A percentile compares a stretch with the other conserved stretches of the same genome.
Evolutionary conservation across 2,329 filamentous ascomycete genomes (phyloP).

Genomic region (Bretziella fagacearum): DNA sequence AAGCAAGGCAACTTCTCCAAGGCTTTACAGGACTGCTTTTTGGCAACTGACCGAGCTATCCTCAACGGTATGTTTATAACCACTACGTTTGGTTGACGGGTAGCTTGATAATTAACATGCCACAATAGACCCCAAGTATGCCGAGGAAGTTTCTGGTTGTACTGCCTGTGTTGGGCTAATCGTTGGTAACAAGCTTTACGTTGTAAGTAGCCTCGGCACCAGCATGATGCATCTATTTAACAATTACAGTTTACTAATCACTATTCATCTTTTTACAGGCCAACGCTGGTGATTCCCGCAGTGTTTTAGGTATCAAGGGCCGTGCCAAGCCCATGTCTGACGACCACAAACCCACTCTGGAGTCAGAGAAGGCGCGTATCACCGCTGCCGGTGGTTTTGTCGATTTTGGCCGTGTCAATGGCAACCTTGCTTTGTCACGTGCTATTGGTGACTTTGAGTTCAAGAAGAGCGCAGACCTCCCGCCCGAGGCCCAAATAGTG

Average conservation of each 20-base stretch:
- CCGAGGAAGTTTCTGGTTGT: conserved; percentile 95
- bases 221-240: not conserved
- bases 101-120: not conserved
- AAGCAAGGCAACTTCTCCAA: conserved; percentile 83
- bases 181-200: conserved; percentile 80
- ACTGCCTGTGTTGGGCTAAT: conserved; percentile 86
- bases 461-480: conserved; percentile 94
- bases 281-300: conserved; percentile 91
- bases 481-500: conserved; percentile 97
- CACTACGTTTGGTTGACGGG: not conserved
- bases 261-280: conserved; percentile 39
- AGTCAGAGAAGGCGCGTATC: conserved; percentile 93
- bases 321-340: conserved; percentile 96
- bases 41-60: conserved; percentile 90
- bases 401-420: conserved; percentile 95
- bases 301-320: conserved; percentile 89
- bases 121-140: conserved; percentile 71
- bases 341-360: conserved; percentile 97
- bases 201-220: conserved; percentile 47
- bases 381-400: conserved; percentile 92
- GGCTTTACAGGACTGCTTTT: conserved; percentile 89
- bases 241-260: conserved; percentile 9
- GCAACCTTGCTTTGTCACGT: conserved; percentile 88
- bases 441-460: conserved; percentile 99
- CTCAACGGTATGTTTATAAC: conserved; percentile 59